These are phyloP conservation scores for Debaryomyces psychrophilus DNA, from an alignment of 1,139 yeast species.

Conservation along the genomic window DNA sequence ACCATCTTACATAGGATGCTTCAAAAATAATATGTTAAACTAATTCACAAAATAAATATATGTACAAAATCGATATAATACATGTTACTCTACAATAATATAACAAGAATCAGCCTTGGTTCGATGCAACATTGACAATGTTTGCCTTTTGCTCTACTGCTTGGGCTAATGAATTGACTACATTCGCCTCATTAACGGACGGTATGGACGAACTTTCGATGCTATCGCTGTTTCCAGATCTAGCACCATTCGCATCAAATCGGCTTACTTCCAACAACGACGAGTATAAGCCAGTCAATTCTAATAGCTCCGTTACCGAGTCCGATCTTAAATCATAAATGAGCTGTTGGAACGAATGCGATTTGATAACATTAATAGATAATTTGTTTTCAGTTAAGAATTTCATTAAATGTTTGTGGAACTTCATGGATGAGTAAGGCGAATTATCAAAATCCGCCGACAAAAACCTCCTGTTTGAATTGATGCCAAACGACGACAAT, in stretches of 20 bases:
- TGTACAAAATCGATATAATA: conserved; percentile 3
- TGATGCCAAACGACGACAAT: conserved; percentile 14
- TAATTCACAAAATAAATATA: conserved; percentile 2
- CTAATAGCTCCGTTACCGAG: conserved; percentile 49
- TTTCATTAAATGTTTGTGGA: conserved; percentile 54
- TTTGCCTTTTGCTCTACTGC: conserved; percentile 24
- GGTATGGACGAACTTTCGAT: conserved; percentile 17
- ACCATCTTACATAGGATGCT: neutral
- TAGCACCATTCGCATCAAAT: conserved; percentile 21
- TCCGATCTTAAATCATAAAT: conserved; percentile 54
- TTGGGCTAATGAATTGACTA: conserved; percentile 23
- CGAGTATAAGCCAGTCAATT: conserved; percentile 48
- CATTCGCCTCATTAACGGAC: conserved; percentile 21
- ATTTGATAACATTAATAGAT: conserved; percentile 49
- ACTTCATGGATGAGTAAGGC: conserved; percentile 49
- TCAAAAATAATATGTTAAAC: neutral
- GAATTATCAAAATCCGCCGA: conserved; percentile 43
- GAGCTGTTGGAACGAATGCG: conserved; percentile 56
- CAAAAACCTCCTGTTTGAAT: conserved; percentile 24
- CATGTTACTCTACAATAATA: conserved; percentile 3
- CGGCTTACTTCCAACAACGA: conserved; percentile 51
- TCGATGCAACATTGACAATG: conserved; percentile 9
- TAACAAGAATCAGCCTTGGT: conserved; percentile 5
- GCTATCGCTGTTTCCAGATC: conserved; percentile 8
- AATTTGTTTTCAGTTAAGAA: conserved; percentile 56